Conservation (phyloP, 805 yeast species). For the Phaffomyces thermotolerans region DNA sequence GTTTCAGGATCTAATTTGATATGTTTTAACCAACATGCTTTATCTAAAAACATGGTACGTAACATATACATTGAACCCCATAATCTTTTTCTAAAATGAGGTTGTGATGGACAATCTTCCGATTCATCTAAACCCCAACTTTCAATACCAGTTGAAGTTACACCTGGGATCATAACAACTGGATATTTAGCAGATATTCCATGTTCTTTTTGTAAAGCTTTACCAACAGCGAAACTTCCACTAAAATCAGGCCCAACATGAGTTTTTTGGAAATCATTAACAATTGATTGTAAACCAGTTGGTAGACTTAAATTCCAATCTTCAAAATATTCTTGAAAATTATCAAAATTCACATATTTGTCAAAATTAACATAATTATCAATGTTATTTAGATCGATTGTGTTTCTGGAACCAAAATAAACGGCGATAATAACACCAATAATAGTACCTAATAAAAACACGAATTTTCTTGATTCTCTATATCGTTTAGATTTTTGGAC, state of each 20-base stretch:
- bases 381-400: conserved; percentile 24
- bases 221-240: conserved; percentile 87
- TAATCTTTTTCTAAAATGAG: conserved; percentile 81
- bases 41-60: conserved; percentile 84
- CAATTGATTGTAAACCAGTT: conserved; percentile 42
- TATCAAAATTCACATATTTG: conserved; percentile 31
- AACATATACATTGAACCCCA: conserved; percentile 99
- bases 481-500: conserved; percentile 9
- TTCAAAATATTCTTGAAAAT: conserved; percentile 49
- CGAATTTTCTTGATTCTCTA: conserved; percentile 47
- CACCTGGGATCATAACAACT: conserved; percentile 93
- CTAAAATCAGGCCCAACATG: conserved; percentile 40
- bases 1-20: conserved; percentile 84
- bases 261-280: conserved; percentile 39
- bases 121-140: conserved; percentile 81
- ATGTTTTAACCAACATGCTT: conserved; percentile 89
- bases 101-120: conserved; percentile 72
- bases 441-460: conserved; percentile 65
- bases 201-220: conserved; percentile 43
- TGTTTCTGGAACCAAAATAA: conserved; percentile 46
- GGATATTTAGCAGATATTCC: conserved; percentile 58
- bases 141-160: conserved; percentile 89
- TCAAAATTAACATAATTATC: conserved; percentile 18
- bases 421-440: conserved; percentile 62
- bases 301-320: conserved; percentile 68